phyloP scores from a whole-genome alignment of 2,329 filamentous ascomycete species.

The Golovinomyces cichoracearum region DNA sequence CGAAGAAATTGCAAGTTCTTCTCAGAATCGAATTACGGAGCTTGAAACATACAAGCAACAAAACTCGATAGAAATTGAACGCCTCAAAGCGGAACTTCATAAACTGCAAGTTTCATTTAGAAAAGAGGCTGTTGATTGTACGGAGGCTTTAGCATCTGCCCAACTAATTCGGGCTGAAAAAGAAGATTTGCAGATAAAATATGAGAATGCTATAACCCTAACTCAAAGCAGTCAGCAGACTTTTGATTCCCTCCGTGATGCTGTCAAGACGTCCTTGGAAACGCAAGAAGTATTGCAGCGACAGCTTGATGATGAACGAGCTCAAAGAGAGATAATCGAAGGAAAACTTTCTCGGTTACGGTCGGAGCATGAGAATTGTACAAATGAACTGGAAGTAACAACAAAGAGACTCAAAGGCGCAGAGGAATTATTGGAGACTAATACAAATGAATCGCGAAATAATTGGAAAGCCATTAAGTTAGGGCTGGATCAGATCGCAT shows the following conservation, averaged over 20 bases:
- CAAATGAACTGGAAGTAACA: constrained; percentile 47
- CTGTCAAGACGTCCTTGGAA: constrained; percentile 52
- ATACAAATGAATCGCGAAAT: constrained; percentile 63
- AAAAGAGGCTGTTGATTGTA: constrained; percentile 51
- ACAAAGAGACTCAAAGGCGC: constrained; percentile 55
- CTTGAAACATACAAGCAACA: constrained; percentile 64
- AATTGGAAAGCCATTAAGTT: constrained; percentile 62
- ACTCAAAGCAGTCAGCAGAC: constrained; percentile 44
- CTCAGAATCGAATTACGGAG: constrained; percentile 59
- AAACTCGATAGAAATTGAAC: constrained; percentile 62
- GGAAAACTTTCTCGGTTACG: constrained; percentile 50
- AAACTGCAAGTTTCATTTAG: constrained; percentile 50
- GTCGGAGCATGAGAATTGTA: constrained; percentile 57
- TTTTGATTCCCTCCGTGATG: constrained; percentile 49
- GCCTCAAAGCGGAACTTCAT: constrained; percentile 63
- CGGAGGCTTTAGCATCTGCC: constrained; percentile 49
- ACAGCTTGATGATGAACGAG: constrained; percentile 60
- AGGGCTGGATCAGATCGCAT: constrained; percentile 49
- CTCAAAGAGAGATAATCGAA: constrained; percentile 49
- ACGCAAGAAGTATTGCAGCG: constrained; percentile 53
- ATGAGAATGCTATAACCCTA: constrained; percentile 38
- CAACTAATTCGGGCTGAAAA: constrained; percentile 70
- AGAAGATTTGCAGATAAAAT: constrained; percentile 42
- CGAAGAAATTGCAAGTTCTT: constrained; percentile 62
- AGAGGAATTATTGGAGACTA: constrained; percentile 66